phyloP scores from a whole-genome alignment of 108 stramenopile species.

The Mediolabrus comicus region DNA sequence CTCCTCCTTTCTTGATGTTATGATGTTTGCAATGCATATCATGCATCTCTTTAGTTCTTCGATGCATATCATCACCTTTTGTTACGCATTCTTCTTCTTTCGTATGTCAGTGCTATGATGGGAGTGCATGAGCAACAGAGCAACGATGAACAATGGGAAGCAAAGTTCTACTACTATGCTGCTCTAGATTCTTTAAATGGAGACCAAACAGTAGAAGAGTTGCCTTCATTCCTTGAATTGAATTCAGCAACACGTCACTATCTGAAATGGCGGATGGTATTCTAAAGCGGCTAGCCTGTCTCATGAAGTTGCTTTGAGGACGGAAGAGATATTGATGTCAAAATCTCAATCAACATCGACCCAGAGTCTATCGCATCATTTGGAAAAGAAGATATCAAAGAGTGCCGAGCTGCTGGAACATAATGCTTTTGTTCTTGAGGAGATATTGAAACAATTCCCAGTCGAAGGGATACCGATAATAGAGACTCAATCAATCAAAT shows the following conservation, averaged over 20 bases:
- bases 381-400: conserved; percentile 40
- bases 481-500: too few species aligned
- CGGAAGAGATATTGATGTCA: conserved; percentile 24
- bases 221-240: conserved; percentile 29
- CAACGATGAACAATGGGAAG: background rate
- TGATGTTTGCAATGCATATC: too few species aligned
- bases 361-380: conserved; percentile 15
- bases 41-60: too few species aligned
- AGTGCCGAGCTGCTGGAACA: conserved; percentile 30
- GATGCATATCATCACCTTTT: background rate
- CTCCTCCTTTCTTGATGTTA: too few species aligned
- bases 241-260: conserved; percentile 28
- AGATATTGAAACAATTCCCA: conserved; percentile 34
- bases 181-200: background rate
- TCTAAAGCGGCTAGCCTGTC: conserved; percentile 25
- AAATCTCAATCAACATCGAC: background rate
- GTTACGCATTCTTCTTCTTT: background rate
- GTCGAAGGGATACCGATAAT: conserved; percentile 7
- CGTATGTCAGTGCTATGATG: background rate
- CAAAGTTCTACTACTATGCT: background rate
- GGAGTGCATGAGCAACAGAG: too few species aligned
- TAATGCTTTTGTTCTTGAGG: conserved; percentile 33
- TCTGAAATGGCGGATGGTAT: conserved; percentile 29
- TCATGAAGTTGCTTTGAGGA: conserved; percentile 41
- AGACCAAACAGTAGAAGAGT: background rate